A percentile compares a stretch with the other conserved stretches of the same genome.
phyloP scores from a whole-genome alignment of 2,329 filamentous ascomycete genomes.

The Colletotrichum salicis region DNA sequence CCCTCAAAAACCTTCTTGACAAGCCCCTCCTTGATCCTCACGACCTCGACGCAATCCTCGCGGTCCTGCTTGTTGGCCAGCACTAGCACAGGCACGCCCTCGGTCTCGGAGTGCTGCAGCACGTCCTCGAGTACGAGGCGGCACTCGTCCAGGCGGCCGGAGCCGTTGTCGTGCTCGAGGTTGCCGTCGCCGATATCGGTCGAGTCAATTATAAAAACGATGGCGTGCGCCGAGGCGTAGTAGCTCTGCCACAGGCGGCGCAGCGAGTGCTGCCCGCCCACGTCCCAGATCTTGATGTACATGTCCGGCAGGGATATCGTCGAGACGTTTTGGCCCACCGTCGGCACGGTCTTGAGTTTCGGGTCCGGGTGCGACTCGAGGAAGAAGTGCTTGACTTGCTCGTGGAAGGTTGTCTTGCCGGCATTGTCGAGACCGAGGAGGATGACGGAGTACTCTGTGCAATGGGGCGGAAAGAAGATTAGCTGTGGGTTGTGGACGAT shows the following conservation, averaged over 20 bases:
- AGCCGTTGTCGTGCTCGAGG: slow-evolving; percentile 60
- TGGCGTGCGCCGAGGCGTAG: slow-evolving; percentile 92
- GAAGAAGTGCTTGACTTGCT: slow-evolving; percentile 93
- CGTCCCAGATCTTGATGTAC: slow-evolving; percentile 99
- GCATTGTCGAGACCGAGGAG: slow-evolving; percentile 98
- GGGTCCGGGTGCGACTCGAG: slow-evolving; percentile 69
- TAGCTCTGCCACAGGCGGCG: slow-evolving; percentile 96
- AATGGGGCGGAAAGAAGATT: slow-evolving; percentile 26
- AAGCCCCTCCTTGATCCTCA: slow-evolving; percentile 95
- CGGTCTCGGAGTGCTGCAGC: slow-evolving; percentile 85
- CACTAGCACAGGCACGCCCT: slow-evolving; percentile 90
- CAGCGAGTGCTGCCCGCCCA: slow-evolving; percentile 90
- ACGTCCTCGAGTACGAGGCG: slow-evolving; percentile 90
- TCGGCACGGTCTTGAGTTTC: slow-evolving; percentile 89
- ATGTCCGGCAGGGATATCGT: slow-evolving; percentile 91
- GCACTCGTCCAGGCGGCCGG: slow-evolving; percentile 84
- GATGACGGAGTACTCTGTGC: slow-evolving; percentile 94
- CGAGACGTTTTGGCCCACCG: slow-evolving; percentile 95
- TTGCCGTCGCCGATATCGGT: slow-evolving; percentile 90
- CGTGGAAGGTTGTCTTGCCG: slow-evolving; percentile 97
- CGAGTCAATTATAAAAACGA: slow-evolving; percentile 97
- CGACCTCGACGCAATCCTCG: slow-evolving; percentile 97
- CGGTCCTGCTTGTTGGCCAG: slow-evolving; percentile 98
- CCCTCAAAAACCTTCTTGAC: slow-evolving; percentile 97
- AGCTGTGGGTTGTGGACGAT: slow-evolving; percentile 1